Base-by-base conservation (phyloP, 2,329 filamentous ascomycete genomes). In the Xylariaceae sp. region DNA sequence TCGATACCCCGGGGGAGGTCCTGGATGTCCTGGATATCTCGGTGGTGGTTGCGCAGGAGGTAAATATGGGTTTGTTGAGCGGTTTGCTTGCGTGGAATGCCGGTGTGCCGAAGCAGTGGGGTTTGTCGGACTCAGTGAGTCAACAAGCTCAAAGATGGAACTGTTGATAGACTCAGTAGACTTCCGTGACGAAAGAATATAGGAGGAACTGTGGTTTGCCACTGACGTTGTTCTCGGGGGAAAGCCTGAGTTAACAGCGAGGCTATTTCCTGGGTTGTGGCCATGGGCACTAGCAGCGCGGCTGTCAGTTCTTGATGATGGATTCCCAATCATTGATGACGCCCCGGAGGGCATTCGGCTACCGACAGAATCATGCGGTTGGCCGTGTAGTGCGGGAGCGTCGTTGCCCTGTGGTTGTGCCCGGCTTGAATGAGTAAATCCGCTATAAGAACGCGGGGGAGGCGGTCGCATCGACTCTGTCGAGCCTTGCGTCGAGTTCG, bases 131-230 rank as follows among this genome's bases (percentile, higher is more conserved):
- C 59, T 65, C 37, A 67, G 61, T 21, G 63, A 64, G 15, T 67
- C 67, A 21, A 70, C 59, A 9, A 67, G 49, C 23, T 72, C 70
- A 33, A 72, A 70, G 21, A 72, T 62, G 2, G 70, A 73, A 49
- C 70, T 72, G 42, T 70, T 70, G 18, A 69, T 62, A 4, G 70
- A 73, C 37, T 73, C 72, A 27, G 66, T 69, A 21, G 71, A 73
- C 21, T 64, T 68, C 13, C 65, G 65, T 11, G 54, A 63, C 9
- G 62, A 58, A 18, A 64, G 67, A 35, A 54, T 33, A 43, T 58
- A 48, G 10, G 55, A 50, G 36, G 58, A 54, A 30, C 37, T 53
- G 33, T 60, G 61, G 5, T 48, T 60, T 33, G 56, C 54, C 40
- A 64, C 50, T 24, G 67, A 67, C 47, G 58, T 59, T 44, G 64